A percentile compares a stretch with the other conserved stretches of the same genome.
These are phyloP conservation scores for Cercis canadensis DNA, from an alignment of 306 rosid genomes.

Conservation along the genomic window DNA sequence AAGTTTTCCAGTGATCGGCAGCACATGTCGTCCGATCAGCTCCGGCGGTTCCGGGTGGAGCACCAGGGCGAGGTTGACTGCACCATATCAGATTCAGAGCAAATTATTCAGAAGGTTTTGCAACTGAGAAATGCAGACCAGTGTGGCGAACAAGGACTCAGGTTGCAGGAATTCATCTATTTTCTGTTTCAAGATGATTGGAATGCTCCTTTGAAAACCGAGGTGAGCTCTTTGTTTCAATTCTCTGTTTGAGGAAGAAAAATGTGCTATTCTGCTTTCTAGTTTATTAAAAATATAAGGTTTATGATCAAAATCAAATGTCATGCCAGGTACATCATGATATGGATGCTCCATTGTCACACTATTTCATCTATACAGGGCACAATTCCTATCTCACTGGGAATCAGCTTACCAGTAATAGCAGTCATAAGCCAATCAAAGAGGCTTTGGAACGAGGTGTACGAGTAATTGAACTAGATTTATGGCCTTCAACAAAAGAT, in stretches of 20 bases:
- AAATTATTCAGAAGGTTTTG: conserved; percentile 47
- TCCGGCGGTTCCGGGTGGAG: conserved; percentile 65
- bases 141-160: conserved; percentile 27
- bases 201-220: conserved; percentile 60
- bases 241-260: conserved; percentile 8
- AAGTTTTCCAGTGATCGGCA: conserved; percentile 55
- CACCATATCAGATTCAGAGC: conserved; percentile 48
- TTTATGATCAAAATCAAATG: conserved; percentile 2
- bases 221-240: conserved; percentile 48
- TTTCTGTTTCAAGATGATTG: conserved; percentile 60
- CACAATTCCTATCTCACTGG: conserved; percentile 95
- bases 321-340: conserved; percentile 83
- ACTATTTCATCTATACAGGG: conserved; percentile 93
- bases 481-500: conserved; percentile 87
- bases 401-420: conserved; percentile 89
- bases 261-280: background rate
- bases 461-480: conserved; percentile 82
- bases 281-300: background rate
- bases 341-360: conserved; percentile 89
- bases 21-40: conserved; percentile 58
- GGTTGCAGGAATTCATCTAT: conserved; percentile 61
- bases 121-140: conserved; percentile 36
- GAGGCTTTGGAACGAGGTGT: conserved; percentile 76
- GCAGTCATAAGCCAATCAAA: conserved; percentile 84
- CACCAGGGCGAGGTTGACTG: conserved; percentile 59